Evolutionary conservation across 2,329 filamentous ascomycete species (phyloP).

Genomic region (Neonectria punicea): DNA sequence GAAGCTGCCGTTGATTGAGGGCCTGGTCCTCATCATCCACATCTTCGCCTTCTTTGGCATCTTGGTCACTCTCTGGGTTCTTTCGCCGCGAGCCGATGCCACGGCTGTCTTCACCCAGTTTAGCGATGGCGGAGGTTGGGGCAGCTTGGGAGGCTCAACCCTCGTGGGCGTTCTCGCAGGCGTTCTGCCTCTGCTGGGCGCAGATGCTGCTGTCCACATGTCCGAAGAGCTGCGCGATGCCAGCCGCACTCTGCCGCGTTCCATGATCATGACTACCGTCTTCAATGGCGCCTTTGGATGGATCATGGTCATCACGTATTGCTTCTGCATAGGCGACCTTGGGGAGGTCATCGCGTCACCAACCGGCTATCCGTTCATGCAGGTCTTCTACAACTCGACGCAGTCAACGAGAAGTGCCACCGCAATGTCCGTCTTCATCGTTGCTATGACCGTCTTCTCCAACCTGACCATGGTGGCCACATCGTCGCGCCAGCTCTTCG

Average conservation of each 20-base stretch:
- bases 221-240: constrained; percentile 36
- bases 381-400: constrained; percentile 37
- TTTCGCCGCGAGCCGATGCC: constrained; percentile 31
- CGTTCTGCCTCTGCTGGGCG: constrained; percentile 31
- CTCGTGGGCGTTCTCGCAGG: constrained; percentile 38
- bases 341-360: constrained; percentile 32
- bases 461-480: constrained; percentile 39
- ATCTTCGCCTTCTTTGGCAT: constrained; percentile 39
- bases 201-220: constrained; percentile 39
- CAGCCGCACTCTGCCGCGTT: constrained; percentile 29
- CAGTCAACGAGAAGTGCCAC: constrained; percentile 31
- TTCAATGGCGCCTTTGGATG: constrained; percentile 37
- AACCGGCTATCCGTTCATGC: constrained; percentile 38
- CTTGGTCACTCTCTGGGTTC: constrained; percentile 36
- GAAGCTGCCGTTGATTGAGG: constrained; percentile 32
- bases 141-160: constrained; percentile 28
- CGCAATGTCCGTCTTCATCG: constrained; percentile 31
- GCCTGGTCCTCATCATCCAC: constrained; percentile 31
- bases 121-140: constrained; percentile 36
- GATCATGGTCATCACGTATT: constrained; percentile 39
- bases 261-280: constrained; percentile 35
- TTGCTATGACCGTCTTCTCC: constrained; percentile 38
- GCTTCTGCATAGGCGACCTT: constrained; percentile 37
- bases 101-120: constrained; percentile 33
- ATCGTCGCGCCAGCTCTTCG: constrained; percentile 35